Percentiles rank a stretch among this genome's conserved stretches.
Evolutionary conservation across 2,329 filamentous ascomycete genomes (phyloP).

Genomic region (Periconia sp.): DNA sequence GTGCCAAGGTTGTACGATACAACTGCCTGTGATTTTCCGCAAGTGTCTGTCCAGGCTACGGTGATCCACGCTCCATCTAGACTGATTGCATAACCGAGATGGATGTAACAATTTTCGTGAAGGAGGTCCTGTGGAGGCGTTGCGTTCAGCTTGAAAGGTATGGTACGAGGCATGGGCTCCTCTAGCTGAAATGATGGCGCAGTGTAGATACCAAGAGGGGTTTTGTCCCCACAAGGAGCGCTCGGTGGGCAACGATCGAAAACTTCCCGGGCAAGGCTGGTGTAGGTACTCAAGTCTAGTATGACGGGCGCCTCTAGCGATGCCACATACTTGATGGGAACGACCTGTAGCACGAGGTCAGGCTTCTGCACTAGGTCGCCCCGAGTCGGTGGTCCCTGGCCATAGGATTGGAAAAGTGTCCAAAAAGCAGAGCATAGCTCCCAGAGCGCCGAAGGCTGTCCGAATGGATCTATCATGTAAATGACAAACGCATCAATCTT

Average conservation of each 20-base stretch:
- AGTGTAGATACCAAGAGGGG: slow-evolving; percentile 60
- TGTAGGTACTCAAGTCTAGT: slow-evolving; percentile 65
- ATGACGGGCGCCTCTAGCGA: slow-evolving; percentile 68
- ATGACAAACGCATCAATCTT: slow-evolving; percentile 69
- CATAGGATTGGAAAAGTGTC: slow-evolving; percentile 70
- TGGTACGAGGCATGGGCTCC: slow-evolving; percentile 69
- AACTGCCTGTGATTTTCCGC: slow-evolving; percentile 74
- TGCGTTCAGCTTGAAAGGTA: slow-evolving; percentile 75
- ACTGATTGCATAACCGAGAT: slow-evolving; percentile 79
- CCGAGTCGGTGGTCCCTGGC: slow-evolving; percentile 55
- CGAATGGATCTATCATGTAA: slow-evolving; percentile 75
- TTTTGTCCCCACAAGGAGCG: slow-evolving; percentile 35
- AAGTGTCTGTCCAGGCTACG: slow-evolving; percentile 80
- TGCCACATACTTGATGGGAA: slow-evolving; percentile 72
- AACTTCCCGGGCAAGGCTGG: slow-evolving; percentile 72
- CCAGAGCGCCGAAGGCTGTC: slow-evolving; percentile 63
- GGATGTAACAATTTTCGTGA: slow-evolving; percentile 79
- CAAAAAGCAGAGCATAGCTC: slow-evolving; percentile 78
- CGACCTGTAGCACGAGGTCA: slow-evolving; percentile 78
- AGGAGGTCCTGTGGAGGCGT: slow-evolving; percentile 75
- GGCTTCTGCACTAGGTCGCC: slow-evolving; percentile 36
- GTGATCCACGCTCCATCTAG: slow-evolving; percentile 79
- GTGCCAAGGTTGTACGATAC: slow-evolving; percentile 73
- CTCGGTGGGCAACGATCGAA: slow-evolving; percentile 74
- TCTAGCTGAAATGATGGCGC: slow-evolving; percentile 77